phyloP scores from a whole-genome alignment of 2,329 filamentous ascomycete species.

The Microdochium trichocladiopsis region DNA sequence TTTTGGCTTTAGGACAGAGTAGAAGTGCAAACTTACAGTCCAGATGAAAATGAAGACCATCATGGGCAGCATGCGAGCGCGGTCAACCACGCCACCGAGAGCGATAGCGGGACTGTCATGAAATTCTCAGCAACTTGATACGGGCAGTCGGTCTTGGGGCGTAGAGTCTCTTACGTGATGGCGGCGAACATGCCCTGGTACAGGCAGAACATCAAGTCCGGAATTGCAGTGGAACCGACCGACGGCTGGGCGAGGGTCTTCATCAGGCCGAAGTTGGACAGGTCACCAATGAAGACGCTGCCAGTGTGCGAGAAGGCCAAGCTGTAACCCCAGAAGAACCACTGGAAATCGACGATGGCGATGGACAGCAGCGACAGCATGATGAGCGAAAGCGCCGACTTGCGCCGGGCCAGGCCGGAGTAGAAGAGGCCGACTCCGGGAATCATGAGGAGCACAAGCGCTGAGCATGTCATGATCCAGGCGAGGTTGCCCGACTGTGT shows the following conservation, averaged over 20 bases:
- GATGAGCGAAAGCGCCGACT: constrained; percentile 80
- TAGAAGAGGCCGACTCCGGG: constrained; percentile 94
- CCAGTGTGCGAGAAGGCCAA: constrained; percentile 77
- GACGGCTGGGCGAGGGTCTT: constrained; percentile 71
- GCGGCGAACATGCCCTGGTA: constrained; percentile 87
- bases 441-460: constrained; percentile 85
- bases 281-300: constrained; percentile 69
- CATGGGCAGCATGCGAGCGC: constrained; percentile 54
- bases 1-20: neutral
- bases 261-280: constrained; percentile 75
- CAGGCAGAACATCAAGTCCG: constrained; percentile 76
- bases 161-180: constrained; percentile 64
- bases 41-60: constrained; percentile 64
- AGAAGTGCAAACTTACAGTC: constrained; percentile 24
- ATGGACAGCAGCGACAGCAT: constrained; percentile 79
- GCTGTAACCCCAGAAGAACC: constrained; percentile 95
- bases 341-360: constrained; percentile 77
- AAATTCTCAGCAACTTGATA: neutral
- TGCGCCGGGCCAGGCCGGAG: constrained; percentile 80
- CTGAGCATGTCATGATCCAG: constrained; percentile 71
- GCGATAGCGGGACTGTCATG: constrained; percentile 43
- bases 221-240: constrained; percentile 62
- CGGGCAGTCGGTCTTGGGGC: neutral
- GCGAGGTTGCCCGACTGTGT: constrained; percentile 69
- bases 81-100: constrained; percentile 53